These are phyloP conservation scores for Sugiyamaella smithiae DNA, from an alignment of 805 yeast species.

Conservation along the genomic window DNA sequence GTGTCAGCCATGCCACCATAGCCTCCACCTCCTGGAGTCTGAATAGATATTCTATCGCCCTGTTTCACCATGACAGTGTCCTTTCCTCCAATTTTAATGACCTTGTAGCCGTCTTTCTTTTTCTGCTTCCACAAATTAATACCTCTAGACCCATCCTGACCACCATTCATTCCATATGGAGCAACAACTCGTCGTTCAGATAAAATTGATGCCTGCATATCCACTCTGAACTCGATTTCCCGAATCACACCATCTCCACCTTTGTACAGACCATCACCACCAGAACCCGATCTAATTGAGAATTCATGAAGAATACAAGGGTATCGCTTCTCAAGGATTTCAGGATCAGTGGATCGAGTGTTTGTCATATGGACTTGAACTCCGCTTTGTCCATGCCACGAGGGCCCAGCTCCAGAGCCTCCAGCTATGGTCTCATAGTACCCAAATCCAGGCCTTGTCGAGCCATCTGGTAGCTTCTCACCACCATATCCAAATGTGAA, in stretches of 20 bases:
- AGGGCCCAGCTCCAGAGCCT: slow-evolving; percentile 89
- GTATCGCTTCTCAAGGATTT: slow-evolving; percentile 81
- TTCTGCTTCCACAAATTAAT: slow-evolving; percentile 44
- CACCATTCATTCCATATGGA: slow-evolving; percentile 87
- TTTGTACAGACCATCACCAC: slow-evolving; percentile 67
- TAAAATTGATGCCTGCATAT: slow-evolving; percentile 72
- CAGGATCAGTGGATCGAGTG: slow-evolving; percentile 89
- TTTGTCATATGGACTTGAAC: slow-evolving; percentile 94
- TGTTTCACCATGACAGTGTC: slow-evolving; percentile 52
- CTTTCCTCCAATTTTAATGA: slow-evolving; percentile 58
- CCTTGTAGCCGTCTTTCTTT: slow-evolving; percentile 21
- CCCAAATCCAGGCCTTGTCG: slow-evolving; percentile 67
- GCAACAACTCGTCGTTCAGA: slow-evolving; percentile 82
- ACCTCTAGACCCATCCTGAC: slow-evolving; percentile 73
- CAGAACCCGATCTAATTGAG: slow-evolving; percentile 66
- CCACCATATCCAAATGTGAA: slow-evolving; percentile 87
- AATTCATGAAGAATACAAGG: slow-evolving; percentile 78
- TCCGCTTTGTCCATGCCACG: slow-evolving; percentile 84
- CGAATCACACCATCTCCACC: slow-evolving; percentile 90
- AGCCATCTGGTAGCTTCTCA: slow-evolving; percentile 35
- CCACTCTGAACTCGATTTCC: slow-evolving; percentile 74
- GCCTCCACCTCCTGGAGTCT: slow-evolving; percentile 89
- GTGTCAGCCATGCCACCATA: slow-evolving; percentile 44
- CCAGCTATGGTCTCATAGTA: slow-evolving; percentile 95
- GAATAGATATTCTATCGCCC: slow-evolving; percentile 66